Conservation (phyloP, 148 eudicot species). For the Amaranthus hypochondriacus region DNA sequence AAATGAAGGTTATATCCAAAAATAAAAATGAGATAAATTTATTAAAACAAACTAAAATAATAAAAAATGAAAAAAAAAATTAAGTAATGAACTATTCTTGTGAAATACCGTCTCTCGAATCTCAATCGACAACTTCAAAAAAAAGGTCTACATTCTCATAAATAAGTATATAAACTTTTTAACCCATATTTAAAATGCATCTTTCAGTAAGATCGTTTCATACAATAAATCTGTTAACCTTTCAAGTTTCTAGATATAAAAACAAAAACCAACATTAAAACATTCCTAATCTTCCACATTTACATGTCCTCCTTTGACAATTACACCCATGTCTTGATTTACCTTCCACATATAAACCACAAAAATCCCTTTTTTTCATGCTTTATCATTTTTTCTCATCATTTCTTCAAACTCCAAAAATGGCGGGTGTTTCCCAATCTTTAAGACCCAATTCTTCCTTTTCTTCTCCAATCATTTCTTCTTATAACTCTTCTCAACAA, state of each 20-base stretch:
- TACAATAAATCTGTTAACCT: not conserved
- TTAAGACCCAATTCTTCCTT: slow-evolving; percentile 39
- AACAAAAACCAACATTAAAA: not conserved
- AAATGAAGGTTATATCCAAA: no score
- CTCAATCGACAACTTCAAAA: no score
- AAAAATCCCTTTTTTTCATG: not conserved
- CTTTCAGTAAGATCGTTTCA: not conserved
- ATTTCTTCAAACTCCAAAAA: slow-evolving; percentile 25
- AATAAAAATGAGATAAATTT: no score
- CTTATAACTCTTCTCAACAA: slow-evolving; percentile 26
- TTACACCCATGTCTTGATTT: not conserved
- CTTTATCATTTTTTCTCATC: not conserved
- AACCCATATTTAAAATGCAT: no score
- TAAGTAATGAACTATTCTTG: no score
- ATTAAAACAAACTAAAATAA: no score
- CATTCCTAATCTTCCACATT: not conserved
- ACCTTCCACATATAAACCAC: not conserved
- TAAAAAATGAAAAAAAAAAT: no score
- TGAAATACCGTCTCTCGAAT: no score
- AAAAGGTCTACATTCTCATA: no score
- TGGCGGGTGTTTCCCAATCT: slow-evolving; percentile 51
- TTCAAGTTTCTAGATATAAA: not conserved
- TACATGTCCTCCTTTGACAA: not conserved
- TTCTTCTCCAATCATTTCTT: slow-evolving; percentile 21
- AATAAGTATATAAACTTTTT: no score